Conservation (phyloP, 805 yeast species). For the Wickerhamiella spandovensis region DNA sequence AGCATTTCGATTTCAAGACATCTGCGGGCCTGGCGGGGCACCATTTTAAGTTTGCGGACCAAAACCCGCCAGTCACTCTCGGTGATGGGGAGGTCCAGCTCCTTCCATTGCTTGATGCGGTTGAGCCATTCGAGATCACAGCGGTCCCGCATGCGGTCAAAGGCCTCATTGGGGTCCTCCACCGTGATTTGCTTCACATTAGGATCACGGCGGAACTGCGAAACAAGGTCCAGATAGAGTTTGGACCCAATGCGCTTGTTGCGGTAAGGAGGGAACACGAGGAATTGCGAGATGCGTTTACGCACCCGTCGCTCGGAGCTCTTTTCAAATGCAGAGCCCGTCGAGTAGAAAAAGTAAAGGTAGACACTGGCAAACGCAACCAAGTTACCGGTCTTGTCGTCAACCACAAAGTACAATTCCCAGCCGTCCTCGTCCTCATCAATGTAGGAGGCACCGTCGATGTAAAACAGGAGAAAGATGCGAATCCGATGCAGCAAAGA, state of each 20-base stretch:
- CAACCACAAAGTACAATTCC: conserved; percentile 55
- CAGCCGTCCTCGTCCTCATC: conserved; percentile 65
- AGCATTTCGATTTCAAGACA: conserved; percentile 62
- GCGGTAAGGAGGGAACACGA: conserved; percentile 77
- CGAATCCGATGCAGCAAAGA: conserved; percentile 32
- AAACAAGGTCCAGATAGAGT: conserved; percentile 44
- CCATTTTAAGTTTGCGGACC: conserved; percentile 38
- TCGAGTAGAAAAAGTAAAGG: conserved; percentile 65
- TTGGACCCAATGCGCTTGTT: conserved; percentile 50
- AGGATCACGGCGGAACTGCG: conserved; percentile 40
- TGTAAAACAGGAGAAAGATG: conserved; percentile 66
- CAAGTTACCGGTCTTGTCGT: conserved; percentile 32
- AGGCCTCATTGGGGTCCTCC: conserved; percentile 88
- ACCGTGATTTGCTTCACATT: conserved; percentile 61
- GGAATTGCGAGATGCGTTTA: conserved; percentile 75
- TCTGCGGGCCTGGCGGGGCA: conserved; percentile 64
- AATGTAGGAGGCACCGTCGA: conserved; percentile 88
- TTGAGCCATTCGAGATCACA: conserved; percentile 39
- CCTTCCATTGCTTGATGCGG: conserved; percentile 3
- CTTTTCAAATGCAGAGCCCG: conserved; percentile 32
- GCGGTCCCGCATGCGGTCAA: conserved; percentile 82
- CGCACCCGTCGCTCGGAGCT: conserved; percentile 27
- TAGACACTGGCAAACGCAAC: conserved; percentile 78
- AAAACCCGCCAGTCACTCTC: conserved; percentile 26
- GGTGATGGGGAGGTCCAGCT: conserved; percentile 9